Percentiles rank a stretch among this genome's conserved stretches.
Conservation (phyloP, 208 protist species). For the Acanthamoeba healyi region DNA sequence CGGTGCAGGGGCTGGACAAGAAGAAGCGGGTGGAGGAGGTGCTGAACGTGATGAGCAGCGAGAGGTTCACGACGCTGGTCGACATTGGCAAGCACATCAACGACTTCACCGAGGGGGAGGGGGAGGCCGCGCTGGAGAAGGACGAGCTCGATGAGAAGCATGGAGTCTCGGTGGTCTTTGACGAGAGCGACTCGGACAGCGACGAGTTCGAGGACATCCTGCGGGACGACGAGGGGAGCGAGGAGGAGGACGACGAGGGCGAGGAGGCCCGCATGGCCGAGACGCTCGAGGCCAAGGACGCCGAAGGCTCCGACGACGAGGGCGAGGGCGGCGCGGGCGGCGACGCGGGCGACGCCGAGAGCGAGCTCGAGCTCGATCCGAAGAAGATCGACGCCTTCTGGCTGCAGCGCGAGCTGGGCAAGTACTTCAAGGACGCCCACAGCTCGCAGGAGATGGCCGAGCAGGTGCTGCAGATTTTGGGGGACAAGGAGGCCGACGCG, state of each 20-base stretch:
- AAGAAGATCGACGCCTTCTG: constrained; percentile 93
- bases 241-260: constrained; percentile 77
- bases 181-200: constrained; percentile 90
- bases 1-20: constrained; percentile 79
- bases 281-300: constrained; percentile 22
- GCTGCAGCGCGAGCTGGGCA: constrained; percentile 92
- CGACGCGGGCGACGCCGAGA: not conserved
- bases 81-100: constrained; percentile 87
- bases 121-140: constrained; percentile 19
- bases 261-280: constrained; percentile 44
- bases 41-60: constrained; percentile 79
- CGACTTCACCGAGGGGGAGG: constrained; percentile 85
- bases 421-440: constrained; percentile 89
- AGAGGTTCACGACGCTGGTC: constrained; percentile 86
- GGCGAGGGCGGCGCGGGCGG: too few relatives aligned
- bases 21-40: constrained; percentile 85
- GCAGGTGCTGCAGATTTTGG: constrained; percentile 90
- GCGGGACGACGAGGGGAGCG: constrained; percentile 60
- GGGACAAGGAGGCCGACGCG: constrained; percentile 79
- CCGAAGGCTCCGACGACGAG: constrained; percentile 31
- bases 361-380: constrained; percentile 82
- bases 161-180: constrained; percentile 92
- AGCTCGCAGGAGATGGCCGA: constrained; percentile 89
- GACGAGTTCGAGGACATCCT: constrained; percentile 78
- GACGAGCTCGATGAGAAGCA: constrained; percentile 86